A percentile compares a stretch with the other conserved stretches of the same genome.
These are phyloP conservation scores for Eucalyptus victrix DNA, from an alignment of 345 rosid genomes.

Conservation along the genomic window DNA sequence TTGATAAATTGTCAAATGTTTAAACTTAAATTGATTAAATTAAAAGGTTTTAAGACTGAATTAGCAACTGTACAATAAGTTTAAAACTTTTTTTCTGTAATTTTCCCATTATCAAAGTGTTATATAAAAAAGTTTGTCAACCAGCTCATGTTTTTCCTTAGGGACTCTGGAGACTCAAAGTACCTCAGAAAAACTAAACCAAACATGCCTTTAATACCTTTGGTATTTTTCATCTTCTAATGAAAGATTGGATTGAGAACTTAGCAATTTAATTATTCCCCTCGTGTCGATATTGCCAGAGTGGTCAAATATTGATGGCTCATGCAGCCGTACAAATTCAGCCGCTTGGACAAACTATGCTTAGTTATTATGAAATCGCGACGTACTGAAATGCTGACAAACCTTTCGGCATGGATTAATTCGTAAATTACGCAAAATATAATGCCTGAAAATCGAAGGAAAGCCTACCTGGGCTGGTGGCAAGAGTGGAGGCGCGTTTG, in stretches of 20 bases:
- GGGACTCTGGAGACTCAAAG: rapidly evolving
- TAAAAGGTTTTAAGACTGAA: rapidly evolving
- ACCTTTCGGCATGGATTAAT: background rate
- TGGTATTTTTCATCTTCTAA: background rate
- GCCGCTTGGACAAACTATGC: background rate
- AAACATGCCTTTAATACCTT: rapidly evolving
- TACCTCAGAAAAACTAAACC: too few relatives aligned
- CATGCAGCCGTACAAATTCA: background rate
- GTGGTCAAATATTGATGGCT: background rate
- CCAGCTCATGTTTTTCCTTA: background rate
- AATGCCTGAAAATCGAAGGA: background rate
- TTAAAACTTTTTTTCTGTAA: rapidly evolving
- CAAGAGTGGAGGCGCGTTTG: constrained; percentile 28
- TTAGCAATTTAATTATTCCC: background rate
- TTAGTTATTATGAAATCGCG: background rate
- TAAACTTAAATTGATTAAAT: rapidly evolving
- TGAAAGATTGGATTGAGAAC: background rate
- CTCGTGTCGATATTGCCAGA: background rate
- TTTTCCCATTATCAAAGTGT: background rate
- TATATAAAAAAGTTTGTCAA: background rate
- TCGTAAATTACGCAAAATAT: background rate
- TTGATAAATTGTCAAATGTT: rapidly evolving
- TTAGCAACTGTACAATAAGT: rapidly evolving
- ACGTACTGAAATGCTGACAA: background rate
- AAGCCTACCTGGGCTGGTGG: constrained; percentile 26